These are phyloP conservation scores for Aspergillus quadrilineatus DNA, from an alignment of 2,329 filamentous ascomycete species.

Conservation along the genomic window DNA sequence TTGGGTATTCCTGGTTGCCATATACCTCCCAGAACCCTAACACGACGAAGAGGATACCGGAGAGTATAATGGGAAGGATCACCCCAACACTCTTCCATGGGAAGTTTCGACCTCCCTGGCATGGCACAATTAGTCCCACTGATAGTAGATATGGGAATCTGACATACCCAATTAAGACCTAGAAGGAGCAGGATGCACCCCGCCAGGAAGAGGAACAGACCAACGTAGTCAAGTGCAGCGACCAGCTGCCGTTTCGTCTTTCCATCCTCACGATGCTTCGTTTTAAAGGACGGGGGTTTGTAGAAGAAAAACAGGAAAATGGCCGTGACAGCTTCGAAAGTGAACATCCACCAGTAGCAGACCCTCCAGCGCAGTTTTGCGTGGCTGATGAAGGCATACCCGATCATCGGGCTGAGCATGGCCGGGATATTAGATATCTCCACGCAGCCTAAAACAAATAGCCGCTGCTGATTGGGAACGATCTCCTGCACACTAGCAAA, in stretches of 20 bases:
- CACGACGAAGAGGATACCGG: not conserved
- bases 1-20: not conserved
- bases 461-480: not conserved
- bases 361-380: not conserved
- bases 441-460: not conserved
- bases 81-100: not conserved
- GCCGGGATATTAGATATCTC: not conserved
- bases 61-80: not conserved
- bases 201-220: not conserved
- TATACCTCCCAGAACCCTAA: not conserved
- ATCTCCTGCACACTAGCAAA: conserved; percentile 1
- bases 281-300: not conserved
- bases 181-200: not conserved
- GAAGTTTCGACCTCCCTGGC: not conserved
- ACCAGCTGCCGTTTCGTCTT: not conserved
- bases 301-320: not conserved
- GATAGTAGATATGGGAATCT: not conserved
- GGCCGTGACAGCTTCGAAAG: not conserved
- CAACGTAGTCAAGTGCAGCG: not conserved
- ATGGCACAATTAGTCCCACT: too few species aligned
- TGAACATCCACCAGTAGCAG: conserved; percentile 4
- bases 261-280: not conserved
- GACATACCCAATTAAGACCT: not conserved
- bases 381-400: not conserved
- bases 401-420: conserved; percentile 3